Evolutionary conservation across 192 early-diverging fungal species (phyloP).

Genomic region (Coemansia sp.): DNA sequence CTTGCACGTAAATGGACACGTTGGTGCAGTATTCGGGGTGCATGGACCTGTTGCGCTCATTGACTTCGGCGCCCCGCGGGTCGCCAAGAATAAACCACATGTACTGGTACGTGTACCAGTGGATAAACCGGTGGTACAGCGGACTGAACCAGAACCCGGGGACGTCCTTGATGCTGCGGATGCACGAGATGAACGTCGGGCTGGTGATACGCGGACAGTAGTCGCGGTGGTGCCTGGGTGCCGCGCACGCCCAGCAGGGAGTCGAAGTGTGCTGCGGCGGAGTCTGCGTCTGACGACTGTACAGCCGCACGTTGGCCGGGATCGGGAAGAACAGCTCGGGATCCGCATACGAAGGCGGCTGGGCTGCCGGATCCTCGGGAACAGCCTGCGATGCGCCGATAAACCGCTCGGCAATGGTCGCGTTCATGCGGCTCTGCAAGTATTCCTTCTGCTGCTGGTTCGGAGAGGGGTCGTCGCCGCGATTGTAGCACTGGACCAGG

Average conservation of each 20-base stretch:
- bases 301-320: slow-evolving; percentile 26
- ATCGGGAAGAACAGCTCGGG: slow-evolving; percentile 28
- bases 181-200: slow-evolving; percentile 2
- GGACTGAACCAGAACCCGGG: slow-evolving; percentile 17
- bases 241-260: neutral
- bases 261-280: slow-evolving; percentile 17
- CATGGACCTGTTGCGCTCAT: neutral
- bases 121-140: slow-evolving; percentile 21
- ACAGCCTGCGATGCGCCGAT: neutral
- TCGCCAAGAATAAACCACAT: slow-evolving; percentile 38
- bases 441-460: neutral
- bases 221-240: neutral
- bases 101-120: slow-evolving; percentile 41
- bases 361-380: neutral
- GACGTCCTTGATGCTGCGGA: slow-evolving; percentile 7
- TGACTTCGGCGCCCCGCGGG: slow-evolving; percentile 4
- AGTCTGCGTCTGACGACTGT: neutral
- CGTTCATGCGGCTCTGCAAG: neutral
- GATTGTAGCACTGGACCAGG: slow-evolving; percentile 1
- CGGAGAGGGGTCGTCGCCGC: neutral
- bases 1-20: neutral
- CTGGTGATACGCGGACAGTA: slow-evolving; percentile 26
- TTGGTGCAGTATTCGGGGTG: neutral
- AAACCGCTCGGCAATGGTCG: neutral
- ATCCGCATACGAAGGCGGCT: neutral